Base-by-base conservation (phyloP, 768 basidiomycete genomes). In the Cyathus striatus region DNA sequence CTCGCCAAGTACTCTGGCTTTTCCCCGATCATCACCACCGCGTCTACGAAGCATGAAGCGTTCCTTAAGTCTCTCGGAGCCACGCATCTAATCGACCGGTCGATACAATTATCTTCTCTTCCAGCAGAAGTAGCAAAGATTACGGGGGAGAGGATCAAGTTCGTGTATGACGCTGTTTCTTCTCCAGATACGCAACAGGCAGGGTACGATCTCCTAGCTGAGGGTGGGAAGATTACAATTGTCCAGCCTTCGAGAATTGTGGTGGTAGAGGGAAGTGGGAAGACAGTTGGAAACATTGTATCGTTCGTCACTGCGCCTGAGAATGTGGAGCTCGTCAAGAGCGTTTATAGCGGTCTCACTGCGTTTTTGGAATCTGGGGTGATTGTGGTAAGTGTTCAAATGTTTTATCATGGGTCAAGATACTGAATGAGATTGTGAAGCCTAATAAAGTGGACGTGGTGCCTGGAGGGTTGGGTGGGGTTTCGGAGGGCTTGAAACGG, bases 1-100 rank as follows among this genome's bases (percentile, higher is more conserved):
- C 57, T 73, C 23, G 69, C 66, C 16, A 60, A 50, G 39, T 24
- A 62, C 33, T 65, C 69, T 2, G 71, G 68, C 3, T 70, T 71
- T 51, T 55, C 58, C 16, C 66, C 66, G 12, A 67, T 73, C 40
- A 70, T 71, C n/a, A 47, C 62, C 39, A 69, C 59, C 3, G 56
- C 67, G 1, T 67, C 61, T 13, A 50, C 38, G 10, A 48, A 51
- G n/a, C 57, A 66, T 23, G 42, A 52, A 23, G 39, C 47, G 1
- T 44, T 44, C 16, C 57, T 73, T 23, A 56, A 59, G 46, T 56
- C 53, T 5, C 50, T 68, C 16, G 67, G 70, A 6, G 72, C 62
- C 3, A 66, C 68, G 1, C 40, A 64, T n/a, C 50, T 72, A 20
- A 51, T 73, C 24, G 56, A 66, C 38, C 53, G 52, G n/a, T 10